These are phyloP conservation scores for Zangia roseola DNA, from an alignment of 768 basidiomycete species.

Conservation along the genomic window DNA sequence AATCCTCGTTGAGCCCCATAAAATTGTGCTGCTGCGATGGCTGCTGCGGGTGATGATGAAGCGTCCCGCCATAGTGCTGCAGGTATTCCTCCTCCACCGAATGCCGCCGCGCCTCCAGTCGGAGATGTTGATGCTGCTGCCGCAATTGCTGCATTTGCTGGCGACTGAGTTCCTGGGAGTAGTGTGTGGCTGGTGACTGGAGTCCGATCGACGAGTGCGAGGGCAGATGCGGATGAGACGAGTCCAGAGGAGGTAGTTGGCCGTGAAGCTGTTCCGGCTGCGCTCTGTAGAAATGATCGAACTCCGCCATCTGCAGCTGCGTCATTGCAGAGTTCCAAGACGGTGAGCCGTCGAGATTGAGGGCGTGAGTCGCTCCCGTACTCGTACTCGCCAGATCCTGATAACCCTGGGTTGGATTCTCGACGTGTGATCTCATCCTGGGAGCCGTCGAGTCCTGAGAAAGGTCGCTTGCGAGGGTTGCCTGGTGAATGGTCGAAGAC, in stretches of 20 bases:
- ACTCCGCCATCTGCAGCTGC: slow-evolving; percentile 43
- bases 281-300: slow-evolving; percentile 46
- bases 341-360: slow-evolving; percentile 74
- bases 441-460: slow-evolving; percentile 52
- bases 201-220: slow-evolving; percentile 51
- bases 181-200: slow-evolving; percentile 33
- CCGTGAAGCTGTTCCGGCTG: slow-evolving; percentile 35
- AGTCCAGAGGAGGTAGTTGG: slow-evolving; percentile 47
- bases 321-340: slow-evolving; percentile 90
- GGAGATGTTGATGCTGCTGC: slow-evolving; percentile 38
- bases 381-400: slow-evolving; percentile 49
- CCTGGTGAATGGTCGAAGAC: slow-evolving; percentile 34
- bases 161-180: slow-evolving; percentile 49
- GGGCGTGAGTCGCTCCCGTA: slow-evolving; percentile 76
- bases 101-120: slow-evolving; percentile 32
- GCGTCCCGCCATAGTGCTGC: slow-evolving; percentile 36
- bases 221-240: slow-evolving; percentile 46
- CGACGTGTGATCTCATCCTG: slow-evolving; percentile 42
- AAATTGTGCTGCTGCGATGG: slow-evolving; percentile 29
- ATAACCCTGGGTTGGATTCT: slow-evolving; percentile 31
- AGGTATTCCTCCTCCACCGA: slow-evolving; percentile 39
- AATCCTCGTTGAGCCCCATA: slow-evolving; percentile 28
- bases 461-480: slow-evolving; percentile 64
- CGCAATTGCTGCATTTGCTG: slow-evolving; percentile 42
- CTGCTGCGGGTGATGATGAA: slow-evolving; percentile 29